Conservation (phyloP, 257 asterid species). For the Solanum ahanhuiri region DNA sequence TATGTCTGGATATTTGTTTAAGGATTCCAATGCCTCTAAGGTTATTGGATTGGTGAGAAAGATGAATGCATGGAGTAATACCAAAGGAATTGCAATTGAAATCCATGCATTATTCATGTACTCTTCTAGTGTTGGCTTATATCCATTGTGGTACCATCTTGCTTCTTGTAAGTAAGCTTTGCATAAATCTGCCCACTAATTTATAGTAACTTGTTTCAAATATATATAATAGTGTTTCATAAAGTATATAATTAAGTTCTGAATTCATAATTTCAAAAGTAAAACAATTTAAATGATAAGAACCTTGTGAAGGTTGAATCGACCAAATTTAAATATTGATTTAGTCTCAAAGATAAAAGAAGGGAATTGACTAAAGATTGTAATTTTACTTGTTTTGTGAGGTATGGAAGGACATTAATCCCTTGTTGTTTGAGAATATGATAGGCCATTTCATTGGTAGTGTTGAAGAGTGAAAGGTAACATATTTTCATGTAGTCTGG, state of each 20-base stretch:
- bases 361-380: too few relatives aligned
- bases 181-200: conserved; percentile 14
- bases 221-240: too few relatives aligned
- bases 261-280: too few relatives aligned
- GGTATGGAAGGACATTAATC: background rate
- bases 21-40: conserved; percentile 5
- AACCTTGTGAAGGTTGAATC: too few relatives aligned
- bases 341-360: too few relatives aligned
- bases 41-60: conserved; percentile 21
- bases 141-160: conserved; percentile 19
- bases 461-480: conserved; percentile 5
- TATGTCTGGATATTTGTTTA: conserved; percentile 15
- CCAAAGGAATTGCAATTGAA: conserved; percentile 4
- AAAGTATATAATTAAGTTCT: too few relatives aligned
- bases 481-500: conserved; percentile 18
- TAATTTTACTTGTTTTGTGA: background rate
- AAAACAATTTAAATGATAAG: too few relatives aligned
- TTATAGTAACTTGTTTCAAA: too few relatives aligned
- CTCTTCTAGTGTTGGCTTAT: conserved; percentile 36
- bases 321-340: too few relatives aligned
- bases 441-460: conserved; percentile 10
- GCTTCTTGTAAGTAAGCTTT: conserved; percentile 21
- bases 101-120: conserved; percentile 2
- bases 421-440: conserved; percentile 6
- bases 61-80: conserved; percentile 20